phyloP scores from a whole-genome alignment of 139 green algal genomes.

The Asterochloris sp. region DNA sequence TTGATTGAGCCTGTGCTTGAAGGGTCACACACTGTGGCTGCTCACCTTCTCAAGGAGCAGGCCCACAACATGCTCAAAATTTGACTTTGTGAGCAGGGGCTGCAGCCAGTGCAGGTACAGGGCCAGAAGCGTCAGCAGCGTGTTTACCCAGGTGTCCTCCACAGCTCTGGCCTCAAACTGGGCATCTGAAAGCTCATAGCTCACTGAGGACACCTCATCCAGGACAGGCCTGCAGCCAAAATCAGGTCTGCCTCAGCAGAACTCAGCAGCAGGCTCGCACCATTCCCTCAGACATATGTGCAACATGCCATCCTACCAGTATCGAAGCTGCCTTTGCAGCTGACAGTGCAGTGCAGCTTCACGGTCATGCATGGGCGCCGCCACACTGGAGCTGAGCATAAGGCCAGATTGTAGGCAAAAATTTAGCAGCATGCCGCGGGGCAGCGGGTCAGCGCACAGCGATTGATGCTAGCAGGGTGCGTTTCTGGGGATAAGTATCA shows the following conservation, averaged over 20 bases:
- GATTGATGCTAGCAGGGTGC: too few species aligned
- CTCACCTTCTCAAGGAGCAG: constrained; percentile 45
- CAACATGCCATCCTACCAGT: neutral
- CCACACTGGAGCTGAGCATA: too few species aligned
- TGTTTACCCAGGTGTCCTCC: constrained; percentile 70
- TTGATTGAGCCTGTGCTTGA: too few species aligned
- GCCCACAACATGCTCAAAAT: constrained; percentile 75
- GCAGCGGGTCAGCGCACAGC: too few species aligned
- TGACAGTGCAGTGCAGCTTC: too few species aligned
- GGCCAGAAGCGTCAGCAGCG: constrained; percentile 62
- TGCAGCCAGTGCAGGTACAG: constrained; percentile 55
- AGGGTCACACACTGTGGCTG: neutral
- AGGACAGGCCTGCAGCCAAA: constrained; percentile 44
- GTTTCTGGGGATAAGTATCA: too few species aligned
- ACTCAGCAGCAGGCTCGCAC: neutral
- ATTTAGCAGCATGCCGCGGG: too few species aligned
- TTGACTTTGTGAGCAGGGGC: constrained; percentile 66
- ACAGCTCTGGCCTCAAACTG: constrained; percentile 65
- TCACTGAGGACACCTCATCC: constrained; percentile 58
- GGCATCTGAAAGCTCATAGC: constrained; percentile 75
- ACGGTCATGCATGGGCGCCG: too few species aligned
- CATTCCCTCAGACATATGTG: neutral
- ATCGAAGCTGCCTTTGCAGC: too few species aligned
- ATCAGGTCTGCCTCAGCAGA: neutral
- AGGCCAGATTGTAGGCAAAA: too few species aligned